A percentile compares a stretch with the other conserved stretches of the same genome.
These are phyloP conservation scores for Entomortierella beljakovae DNA, from an alignment of 192 early-diverging fungal species.

Conservation along the genomic window DNA sequence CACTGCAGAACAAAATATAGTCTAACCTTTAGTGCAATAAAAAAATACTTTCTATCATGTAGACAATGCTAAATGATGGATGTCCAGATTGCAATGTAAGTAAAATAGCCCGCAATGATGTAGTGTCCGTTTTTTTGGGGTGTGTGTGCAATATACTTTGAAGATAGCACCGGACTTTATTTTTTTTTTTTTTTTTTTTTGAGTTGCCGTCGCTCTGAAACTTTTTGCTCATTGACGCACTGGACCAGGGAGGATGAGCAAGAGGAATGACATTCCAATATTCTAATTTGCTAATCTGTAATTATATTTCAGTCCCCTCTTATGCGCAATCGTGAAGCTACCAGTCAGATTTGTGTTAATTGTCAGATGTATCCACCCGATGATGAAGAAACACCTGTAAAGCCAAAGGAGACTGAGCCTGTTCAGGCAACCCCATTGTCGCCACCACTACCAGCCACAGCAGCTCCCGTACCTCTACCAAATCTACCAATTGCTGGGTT, in stretches of 20 bases:
- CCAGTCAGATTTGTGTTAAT: slow-evolving; percentile 52
- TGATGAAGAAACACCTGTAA: slow-evolving; percentile 18
- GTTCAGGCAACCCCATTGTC: neutral
- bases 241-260: neutral
- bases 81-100: slow-evolving; percentile 53
- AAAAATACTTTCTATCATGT: neutral
- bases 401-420: neutral
- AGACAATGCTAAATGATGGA: slow-evolving; percentile 45
- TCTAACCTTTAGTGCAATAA: neutral
- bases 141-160: no score
- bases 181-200: no score
- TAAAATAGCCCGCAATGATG: neutral
- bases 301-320: slow-evolving; percentile 18
- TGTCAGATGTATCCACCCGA: slow-evolving; percentile 47
- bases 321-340: slow-evolving; percentile 52
- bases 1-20: neutral
- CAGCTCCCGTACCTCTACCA: slow-evolving; percentile 13
- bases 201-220: no score
- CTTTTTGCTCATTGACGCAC: no score
- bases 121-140: no score
- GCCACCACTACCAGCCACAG: neutral
- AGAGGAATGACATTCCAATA: neutral
- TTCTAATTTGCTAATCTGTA: neutral
- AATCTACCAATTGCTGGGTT: slow-evolving; percentile 14
- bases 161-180: no score